These are phyloP conservation scores for Aspergillus ustus DNA, from an alignment of 2,329 filamentous ascomycete genomes.

Conservation along the genomic window DNA sequence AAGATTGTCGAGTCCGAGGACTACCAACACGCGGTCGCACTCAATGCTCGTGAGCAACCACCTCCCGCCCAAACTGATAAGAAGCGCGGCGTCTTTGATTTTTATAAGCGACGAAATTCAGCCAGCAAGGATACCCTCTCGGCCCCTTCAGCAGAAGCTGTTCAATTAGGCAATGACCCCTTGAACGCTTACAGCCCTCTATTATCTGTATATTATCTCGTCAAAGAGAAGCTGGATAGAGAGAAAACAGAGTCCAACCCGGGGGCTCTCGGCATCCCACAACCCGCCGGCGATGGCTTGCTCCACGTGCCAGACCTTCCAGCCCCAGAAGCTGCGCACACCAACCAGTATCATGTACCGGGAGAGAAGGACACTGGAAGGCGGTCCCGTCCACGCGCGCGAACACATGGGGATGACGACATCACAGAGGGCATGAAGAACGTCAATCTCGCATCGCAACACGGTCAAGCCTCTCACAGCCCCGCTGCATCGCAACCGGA, in stretches of 20 bases:
- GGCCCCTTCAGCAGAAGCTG: slow-evolving; percentile 81
- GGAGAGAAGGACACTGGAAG: slow-evolving; percentile 87
- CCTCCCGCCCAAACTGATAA: slow-evolving; percentile 70
- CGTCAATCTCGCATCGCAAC: slow-evolving; percentile 58
- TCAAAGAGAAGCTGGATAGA: slow-evolving; percentile 89
- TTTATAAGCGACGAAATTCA: slow-evolving; percentile 94
- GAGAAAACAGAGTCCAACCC: slow-evolving; percentile 67
- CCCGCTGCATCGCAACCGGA: slow-evolving; percentile 63
- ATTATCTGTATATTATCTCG: slow-evolving; percentile 92
- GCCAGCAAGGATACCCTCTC: slow-evolving; percentile 85
- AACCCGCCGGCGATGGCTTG: slow-evolving; percentile 59
- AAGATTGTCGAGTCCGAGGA: slow-evolving; percentile 92
- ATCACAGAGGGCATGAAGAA: slow-evolving; percentile 74
- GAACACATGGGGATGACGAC: slow-evolving; percentile 95
- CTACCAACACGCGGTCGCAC: slow-evolving; percentile 81
- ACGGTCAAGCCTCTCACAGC: slow-evolving; percentile 54
- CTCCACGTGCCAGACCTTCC: slow-evolving; percentile 74
- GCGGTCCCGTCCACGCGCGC: slow-evolving; percentile 78
- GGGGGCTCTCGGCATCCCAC: slow-evolving; percentile 62
- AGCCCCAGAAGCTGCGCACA: slow-evolving; percentile 84
- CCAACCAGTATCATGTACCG: slow-evolving; percentile 88
- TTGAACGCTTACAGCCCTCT: slow-evolving; percentile 92
- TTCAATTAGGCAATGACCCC: slow-evolving; percentile 82
- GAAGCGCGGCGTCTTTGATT: slow-evolving; percentile 89
- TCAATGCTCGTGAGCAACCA: slow-evolving; percentile 70